Evolutionary conservation across 805 yeast species (phyloP).

Genomic region (Wickerhamiella sorbophila): DNA sequence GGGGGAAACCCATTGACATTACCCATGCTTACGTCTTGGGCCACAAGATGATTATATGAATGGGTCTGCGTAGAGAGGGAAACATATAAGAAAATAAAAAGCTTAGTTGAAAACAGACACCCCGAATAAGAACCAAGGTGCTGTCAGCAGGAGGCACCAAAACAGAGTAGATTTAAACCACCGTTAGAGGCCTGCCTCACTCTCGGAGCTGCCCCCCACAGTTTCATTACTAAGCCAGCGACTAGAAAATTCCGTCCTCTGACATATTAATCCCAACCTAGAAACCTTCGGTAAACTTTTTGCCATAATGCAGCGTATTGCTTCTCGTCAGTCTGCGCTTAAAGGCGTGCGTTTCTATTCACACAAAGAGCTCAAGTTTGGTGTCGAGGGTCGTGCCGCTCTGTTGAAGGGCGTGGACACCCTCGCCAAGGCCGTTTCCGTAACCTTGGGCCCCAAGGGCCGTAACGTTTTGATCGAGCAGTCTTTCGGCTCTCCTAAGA

Average conservation of each 20-base stretch:
- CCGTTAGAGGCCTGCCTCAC: too few species aligned
- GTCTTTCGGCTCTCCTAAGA: constrained; percentile 91
- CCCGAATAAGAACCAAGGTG: too few species aligned
- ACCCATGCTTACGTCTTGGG: not conserved
- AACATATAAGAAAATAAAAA: too few species aligned
- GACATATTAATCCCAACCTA: not conserved
- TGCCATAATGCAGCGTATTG: constrained; percentile 2
- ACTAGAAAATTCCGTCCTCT: constrained; percentile 2
- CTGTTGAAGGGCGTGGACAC: constrained; percentile 85
- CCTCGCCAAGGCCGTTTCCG: constrained; percentile 90
- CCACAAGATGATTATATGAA: too few species aligned
- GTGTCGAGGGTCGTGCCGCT: constrained; percentile 95
- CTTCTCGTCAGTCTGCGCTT: constrained; percentile 11
- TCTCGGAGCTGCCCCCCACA: too few species aligned
- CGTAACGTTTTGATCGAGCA: constrained; percentile 95
- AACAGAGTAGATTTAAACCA: too few species aligned
- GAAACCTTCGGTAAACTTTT: not conserved
- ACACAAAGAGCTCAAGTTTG: constrained; percentile 91
- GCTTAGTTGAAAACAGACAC: too few species aligned
- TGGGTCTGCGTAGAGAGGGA: too few species aligned
- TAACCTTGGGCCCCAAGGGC: constrained; percentile 96
- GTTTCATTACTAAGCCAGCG: not conserved
- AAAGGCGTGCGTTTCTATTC: constrained; percentile 25
- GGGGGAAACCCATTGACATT: constrained; percentile 54
- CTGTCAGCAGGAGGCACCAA: too few species aligned